Evolutionary conservation across 192 early-diverging fungal genomes (phyloP).

Genomic region (Oehlia diaphana): DNA sequence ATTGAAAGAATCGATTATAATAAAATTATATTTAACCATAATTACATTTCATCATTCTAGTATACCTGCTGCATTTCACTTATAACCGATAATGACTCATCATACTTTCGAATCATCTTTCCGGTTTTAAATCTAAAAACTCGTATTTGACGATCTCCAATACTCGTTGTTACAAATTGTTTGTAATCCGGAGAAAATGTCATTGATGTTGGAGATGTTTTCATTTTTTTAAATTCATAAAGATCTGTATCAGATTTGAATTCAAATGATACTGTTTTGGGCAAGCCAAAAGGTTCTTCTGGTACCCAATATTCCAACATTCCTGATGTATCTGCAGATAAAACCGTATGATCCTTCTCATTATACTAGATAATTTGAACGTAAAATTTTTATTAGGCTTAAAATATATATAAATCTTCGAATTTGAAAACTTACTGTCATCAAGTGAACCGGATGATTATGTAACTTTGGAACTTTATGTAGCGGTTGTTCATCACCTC

Average conservation of each 20-base stretch:
- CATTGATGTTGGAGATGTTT: constrained; percentile 76
- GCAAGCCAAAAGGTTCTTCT: constrained; percentile 64
- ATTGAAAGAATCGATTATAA: constrained; percentile 11
- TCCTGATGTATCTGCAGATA: constrained; percentile 84
- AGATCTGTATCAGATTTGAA: constrained; percentile 95
- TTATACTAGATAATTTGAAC: constrained; percentile 57
- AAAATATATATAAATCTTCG: not conserved
- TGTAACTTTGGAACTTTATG: constrained; percentile 68
- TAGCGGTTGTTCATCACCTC: constrained; percentile 62
- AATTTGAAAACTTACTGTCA: constrained; percentile 52
- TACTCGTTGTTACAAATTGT: constrained; percentile 87
- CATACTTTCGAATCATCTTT: constrained; percentile 86
- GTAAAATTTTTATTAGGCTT: not conserved
- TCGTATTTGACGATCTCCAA: constrained; percentile 80
- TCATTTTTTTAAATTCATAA: constrained; percentile 95
- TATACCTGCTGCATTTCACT: constrained; percentile 83
- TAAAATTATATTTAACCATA: not conserved
- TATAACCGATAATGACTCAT: constrained; percentile 81
- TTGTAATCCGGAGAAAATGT: constrained; percentile 77
- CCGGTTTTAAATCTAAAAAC: constrained; percentile 84
- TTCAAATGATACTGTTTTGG: constrained; percentile 66
- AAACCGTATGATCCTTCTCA: constrained; percentile 66
- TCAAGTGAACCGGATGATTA: constrained; percentile 68
- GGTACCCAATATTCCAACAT: constrained; percentile 95
- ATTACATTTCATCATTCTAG: not conserved